A percentile compares a stretch with the other conserved stretches of the same genome.
Conservation (phyloP, 768 basidiomycete genomes). For the Collybia sordida region DNA sequence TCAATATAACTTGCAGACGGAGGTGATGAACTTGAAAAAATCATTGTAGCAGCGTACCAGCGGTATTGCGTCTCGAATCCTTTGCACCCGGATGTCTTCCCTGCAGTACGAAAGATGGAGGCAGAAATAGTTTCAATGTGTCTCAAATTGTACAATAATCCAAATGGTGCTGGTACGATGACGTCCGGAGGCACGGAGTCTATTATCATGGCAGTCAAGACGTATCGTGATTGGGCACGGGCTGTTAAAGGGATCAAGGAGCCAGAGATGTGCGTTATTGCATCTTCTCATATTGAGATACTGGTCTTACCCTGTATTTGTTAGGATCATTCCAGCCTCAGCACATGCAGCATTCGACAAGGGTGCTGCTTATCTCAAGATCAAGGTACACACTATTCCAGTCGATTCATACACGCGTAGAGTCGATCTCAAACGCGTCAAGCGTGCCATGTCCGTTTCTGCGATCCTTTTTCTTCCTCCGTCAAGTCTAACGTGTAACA, state of each 20-base stretch:
- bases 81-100: conserved; percentile 91
- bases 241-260: conserved; percentile 83
- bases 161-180: conserved; percentile 85
- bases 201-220: conserved; percentile 94
- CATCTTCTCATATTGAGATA: neutral
- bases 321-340: conserved; percentile 77
- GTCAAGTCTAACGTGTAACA: conserved; percentile 5
- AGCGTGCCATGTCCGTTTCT: conserved; percentile 78
- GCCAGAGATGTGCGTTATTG: conserved; percentile 79
- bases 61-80: conserved; percentile 88
- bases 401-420: conserved; percentile 76
- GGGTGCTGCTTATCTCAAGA: conserved; percentile 80
- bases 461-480: conserved; percentile 1
- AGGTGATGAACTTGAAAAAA: conserved; percentile 73
- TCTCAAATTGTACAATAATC: conserved; percentile 80
- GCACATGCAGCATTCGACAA: conserved; percentile 97
- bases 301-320: neutral
- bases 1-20: conserved; percentile 53
- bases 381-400: conserved; percentile 88
- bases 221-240: conserved; percentile 90
- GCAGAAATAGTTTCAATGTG: conserved; percentile 92
- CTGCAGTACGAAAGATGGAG: conserved; percentile 94
- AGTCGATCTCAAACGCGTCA: conserved; percentile 74
- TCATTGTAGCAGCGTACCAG: conserved; percentile 79
- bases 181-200: conserved; percentile 96